These are phyloP conservation scores for Nyctanthes arbortristis DNA, from an alignment of 257 asterid genomes.

Conservation along the genomic window DNA sequence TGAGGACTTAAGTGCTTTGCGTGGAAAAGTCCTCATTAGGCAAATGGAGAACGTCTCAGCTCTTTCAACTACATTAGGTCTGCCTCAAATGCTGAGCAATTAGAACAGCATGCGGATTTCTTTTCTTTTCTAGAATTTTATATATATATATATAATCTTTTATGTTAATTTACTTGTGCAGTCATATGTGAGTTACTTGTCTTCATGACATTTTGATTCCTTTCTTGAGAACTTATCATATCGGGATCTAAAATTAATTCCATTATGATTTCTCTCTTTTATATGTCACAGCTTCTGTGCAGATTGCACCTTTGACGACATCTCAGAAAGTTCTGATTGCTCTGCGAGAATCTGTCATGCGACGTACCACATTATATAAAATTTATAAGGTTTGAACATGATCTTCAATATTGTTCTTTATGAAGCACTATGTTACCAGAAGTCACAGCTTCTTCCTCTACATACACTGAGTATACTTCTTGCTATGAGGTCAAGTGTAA, in stretches of 20 bases:
- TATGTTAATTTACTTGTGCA: neutral
- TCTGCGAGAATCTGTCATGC: conserved; percentile 72
- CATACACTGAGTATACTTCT: too few relatives aligned
- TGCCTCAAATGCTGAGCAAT: conserved; percentile 24
- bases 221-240: neutral
- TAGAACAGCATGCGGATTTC: conserved; percentile 11
- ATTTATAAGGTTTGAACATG: conserved; percentile 51
- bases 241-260: neutral
- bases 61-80: conserved; percentile 48
- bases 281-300: conserved; percentile 35
- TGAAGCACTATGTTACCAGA: conserved; percentile 16
- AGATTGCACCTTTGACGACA: conserved; percentile 28
- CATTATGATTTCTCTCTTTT: conserved; percentile 7
- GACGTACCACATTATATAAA: conserved; percentile 56
- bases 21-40: conserved; percentile 24
- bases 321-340: conserved; percentile 68
- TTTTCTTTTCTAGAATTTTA: conserved; percentile 7
- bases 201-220: neutral
- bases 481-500: too few relatives aligned
- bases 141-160: neutral
- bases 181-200: neutral
- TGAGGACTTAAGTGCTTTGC: conserved; percentile 32
- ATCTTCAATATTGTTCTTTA: conserved; percentile 1
- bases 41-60: conserved; percentile 29
- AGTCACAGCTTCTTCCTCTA: too few relatives aligned